Conservation (phyloP, 305 asterid species). For the Fraxinus dipetala region DNA sequence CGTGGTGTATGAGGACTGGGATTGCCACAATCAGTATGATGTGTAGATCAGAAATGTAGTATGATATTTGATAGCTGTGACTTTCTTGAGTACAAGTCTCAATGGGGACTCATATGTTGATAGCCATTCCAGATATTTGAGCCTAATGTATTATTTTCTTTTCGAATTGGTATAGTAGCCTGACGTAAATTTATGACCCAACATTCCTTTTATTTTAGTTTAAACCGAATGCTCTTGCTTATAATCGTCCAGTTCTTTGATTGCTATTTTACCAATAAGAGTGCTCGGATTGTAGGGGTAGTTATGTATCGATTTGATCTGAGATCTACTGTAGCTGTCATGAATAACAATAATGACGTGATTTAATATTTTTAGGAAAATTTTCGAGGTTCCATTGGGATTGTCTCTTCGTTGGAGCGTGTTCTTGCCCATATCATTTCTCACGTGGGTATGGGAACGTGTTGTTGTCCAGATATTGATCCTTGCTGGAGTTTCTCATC, state of each 20-base stretch:
- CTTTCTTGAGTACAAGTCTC: conserved; percentile 14
- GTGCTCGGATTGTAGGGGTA: not conserved
- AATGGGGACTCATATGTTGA: conserved; percentile 8
- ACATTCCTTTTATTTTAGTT: not conserved
- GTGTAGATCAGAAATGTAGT: conserved; percentile 6
- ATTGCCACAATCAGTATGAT: not conserved
- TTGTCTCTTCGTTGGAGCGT: conserved; percentile 59
- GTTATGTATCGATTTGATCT: not conserved
- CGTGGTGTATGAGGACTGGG: conserved; percentile 2
- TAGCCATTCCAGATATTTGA: not conserved
- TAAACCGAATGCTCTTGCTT: not conserved
- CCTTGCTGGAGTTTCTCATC: conserved; percentile 65
- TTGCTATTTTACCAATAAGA: not conserved
- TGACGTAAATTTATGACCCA: not conserved
- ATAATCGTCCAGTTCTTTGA: not conserved
- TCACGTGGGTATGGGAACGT: conserved; percentile 70
- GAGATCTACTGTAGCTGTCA: not conserved
- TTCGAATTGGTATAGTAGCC: not conserved
- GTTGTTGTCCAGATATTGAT: conserved; percentile 64
- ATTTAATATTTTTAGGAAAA: conserved; percentile 50
- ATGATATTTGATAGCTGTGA: not conserved
- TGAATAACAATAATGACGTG: conserved; percentile 23
- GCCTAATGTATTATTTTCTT: not conserved
- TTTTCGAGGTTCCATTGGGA: conserved; percentile 45
- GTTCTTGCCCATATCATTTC: conserved; percentile 55